Base-by-base conservation (phyloP, 2,329 filamentous ascomycete species). In the Penicillium brevicompactum region DNA sequence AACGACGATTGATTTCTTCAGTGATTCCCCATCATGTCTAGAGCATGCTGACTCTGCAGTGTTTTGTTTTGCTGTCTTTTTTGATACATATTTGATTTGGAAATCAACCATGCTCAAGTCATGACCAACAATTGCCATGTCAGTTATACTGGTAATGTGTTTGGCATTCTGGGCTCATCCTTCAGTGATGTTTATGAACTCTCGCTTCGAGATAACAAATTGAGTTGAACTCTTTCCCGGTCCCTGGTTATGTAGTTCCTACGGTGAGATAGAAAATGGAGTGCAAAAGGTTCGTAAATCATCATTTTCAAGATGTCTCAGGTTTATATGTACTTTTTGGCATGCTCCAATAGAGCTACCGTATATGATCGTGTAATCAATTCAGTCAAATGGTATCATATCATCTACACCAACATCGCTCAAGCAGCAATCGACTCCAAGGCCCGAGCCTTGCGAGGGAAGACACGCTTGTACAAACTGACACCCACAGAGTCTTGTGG, bases 401-500 rank as follows among this genome's bases (percentile, higher is more conserved):
- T 69, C 61, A 62, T 66, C 66, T 52, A 60, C 59, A 46, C 46
- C 46, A 30, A 27, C 42, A 37, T 32, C 32, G 43, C 46, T 60
- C 61, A 67, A 27, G 58, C 59, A 61, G 59, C 50, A 51, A 66
- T 64, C 31, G 70, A 65, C 49, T 74, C 73, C 78, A 81, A 78
- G 56, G 75, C 68, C 59, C 67, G 74, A 16, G 91, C 87, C 59
- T 81, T 81, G 55, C 92, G 82, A 7, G 94, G 94, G 83, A 88
- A 94, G 57, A 93, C 86, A 21, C 90, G 80, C 83, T 94, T 94
- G 71, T 93, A 94, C 68, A 94, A 71, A 76, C 91, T 96, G 60
- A 97, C 89, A 47, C 91, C 94, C 45, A 99, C 87, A 3, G 92
- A 87, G 76, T 99, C 94, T 77, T 97, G 90, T 1, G 94, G 92